phyloP scores from a whole-genome alignment of 148 eudicot genomes.

The Fagopyrum homotropicum region DNA sequence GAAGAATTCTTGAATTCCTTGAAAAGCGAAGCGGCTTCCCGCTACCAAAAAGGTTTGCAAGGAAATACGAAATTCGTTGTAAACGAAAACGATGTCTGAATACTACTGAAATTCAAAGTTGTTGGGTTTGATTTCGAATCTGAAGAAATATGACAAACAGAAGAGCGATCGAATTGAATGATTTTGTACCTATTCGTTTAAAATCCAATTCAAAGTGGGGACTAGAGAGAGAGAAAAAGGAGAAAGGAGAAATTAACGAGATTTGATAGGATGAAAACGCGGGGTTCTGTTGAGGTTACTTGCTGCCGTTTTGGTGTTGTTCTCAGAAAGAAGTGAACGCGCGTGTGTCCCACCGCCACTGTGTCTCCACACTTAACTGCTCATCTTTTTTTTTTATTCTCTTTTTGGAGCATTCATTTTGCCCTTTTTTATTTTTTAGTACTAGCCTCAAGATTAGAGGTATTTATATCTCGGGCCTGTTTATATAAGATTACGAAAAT shows the following conservation, averaged over 20 bases:
- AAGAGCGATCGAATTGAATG: not conserved
- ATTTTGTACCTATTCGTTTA: not conserved
- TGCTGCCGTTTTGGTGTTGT: conserved; percentile 6
- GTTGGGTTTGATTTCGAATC: not conserved
- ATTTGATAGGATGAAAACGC: conserved; percentile 8
- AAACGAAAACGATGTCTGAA: not conserved
- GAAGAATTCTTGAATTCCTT: conserved; percentile 1
- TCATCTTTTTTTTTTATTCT: not conserved
- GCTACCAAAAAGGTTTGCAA: not conserved
- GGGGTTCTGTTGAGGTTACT: conserved; percentile 8
- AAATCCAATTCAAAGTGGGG: not conserved
- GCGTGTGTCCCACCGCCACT: not conserved
- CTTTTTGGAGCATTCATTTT: not conserved
- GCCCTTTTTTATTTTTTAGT: not conserved
- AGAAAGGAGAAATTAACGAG: not conserved
- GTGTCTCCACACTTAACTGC: not conserved
- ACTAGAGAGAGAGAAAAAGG: not conserved
- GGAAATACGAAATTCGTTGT: not conserved
- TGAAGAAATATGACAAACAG: not conserved
- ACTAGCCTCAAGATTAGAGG: not conserved
- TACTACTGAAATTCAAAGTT: not conserved
- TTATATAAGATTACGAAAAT: no score
- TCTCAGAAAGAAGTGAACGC: not conserved
- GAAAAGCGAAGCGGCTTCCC: not conserved
- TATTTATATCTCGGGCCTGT: not conserved